Percentiles rank a stretch among this genome's conserved stretches.
These are phyloP conservation scores for Xylaria sp. DNA, from an alignment of 495 filamentous ascomycete species.

Conservation along the genomic window DNA sequence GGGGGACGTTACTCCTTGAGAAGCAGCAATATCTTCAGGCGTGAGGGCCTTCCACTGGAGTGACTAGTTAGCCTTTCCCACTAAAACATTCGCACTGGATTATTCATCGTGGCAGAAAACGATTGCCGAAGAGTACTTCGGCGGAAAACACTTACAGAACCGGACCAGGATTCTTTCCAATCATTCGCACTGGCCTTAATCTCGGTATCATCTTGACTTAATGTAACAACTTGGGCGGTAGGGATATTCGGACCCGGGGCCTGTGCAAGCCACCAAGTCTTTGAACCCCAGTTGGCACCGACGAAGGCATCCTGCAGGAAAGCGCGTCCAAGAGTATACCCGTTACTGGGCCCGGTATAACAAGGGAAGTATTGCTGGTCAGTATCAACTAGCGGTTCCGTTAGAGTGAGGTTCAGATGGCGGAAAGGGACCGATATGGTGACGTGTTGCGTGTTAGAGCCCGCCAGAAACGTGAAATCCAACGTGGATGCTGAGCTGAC, in stretches of 20 bases:
- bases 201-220: conserved; percentile 30
- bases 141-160: conserved; percentile 25
- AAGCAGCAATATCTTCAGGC: conserved; percentile 25
- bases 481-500: conserved; percentile 57
- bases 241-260: conserved; percentile 55
- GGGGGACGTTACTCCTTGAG: conserved; percentile 22
- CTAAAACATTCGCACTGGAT: neutral
- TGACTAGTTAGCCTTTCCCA: conserved; percentile 2
- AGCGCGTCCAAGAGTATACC: conserved; percentile 56
- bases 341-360: conserved; percentile 37
- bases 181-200: conserved; percentile 38
- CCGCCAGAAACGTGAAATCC: conserved; percentile 54
- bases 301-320: conserved; percentile 66
- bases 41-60: conserved; percentile 43
- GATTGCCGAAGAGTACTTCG: neutral
- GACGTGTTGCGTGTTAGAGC: conserved; percentile 42
- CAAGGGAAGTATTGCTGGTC: conserved; percentile 61
- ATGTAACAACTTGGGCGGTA: conserved; percentile 28
- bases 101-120: neutral
- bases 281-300: conserved; percentile 56
- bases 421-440: conserved; percentile 62
- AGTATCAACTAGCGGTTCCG: conserved; percentile 51
- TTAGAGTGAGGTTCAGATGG: conserved; percentile 60
- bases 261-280: conserved; percentile 57
- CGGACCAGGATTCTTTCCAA: conserved; percentile 49